These are phyloP conservation scores for Verticillium isaacii DNA, from an alignment of 2,329 filamentous ascomycete species.

Conservation along the genomic window DNA sequence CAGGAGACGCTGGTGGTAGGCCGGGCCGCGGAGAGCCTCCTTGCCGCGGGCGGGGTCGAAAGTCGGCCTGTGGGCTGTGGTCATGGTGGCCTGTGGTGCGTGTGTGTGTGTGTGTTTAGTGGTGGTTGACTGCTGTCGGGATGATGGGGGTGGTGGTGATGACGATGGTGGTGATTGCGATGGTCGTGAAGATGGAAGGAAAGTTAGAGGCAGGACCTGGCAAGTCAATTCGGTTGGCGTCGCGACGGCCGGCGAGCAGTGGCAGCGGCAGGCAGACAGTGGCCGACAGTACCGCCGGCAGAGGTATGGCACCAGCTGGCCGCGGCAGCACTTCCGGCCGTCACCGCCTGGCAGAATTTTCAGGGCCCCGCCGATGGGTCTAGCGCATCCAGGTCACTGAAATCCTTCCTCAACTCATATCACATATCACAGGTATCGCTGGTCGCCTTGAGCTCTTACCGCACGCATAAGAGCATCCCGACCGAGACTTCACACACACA, in stretches of 20 bases:
- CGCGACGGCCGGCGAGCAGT: background rate
- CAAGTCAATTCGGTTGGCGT: background rate
- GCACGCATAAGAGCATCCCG: background rate
- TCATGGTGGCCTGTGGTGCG: slow-evolving; percentile 40
- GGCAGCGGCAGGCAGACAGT: too few species aligned
- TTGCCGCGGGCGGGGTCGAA: slow-evolving; percentile 96
- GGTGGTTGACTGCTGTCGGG: too few species aligned
- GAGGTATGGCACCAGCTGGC: too few species aligned
- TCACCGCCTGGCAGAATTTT: slow-evolving; percentile 49
- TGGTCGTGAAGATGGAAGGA: background rate
- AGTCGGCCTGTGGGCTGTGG: slow-evolving; percentile 75
- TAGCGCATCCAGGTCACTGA: slow-evolving; percentile 3
- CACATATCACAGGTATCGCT: background rate
- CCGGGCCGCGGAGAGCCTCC: slow-evolving; percentile 86
- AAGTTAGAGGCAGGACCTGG: background rate
- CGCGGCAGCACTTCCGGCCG: background rate
- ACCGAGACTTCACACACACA: background rate
- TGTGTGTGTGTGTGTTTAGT: background rate
- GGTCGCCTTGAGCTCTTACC: too few species aligned
- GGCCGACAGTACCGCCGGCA: background rate
- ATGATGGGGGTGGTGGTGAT: background rate
- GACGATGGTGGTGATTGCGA: background rate
- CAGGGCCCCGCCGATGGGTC: slow-evolving; percentile 12
- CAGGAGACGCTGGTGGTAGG: slow-evolving; percentile 92
- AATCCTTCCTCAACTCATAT: slow-evolving; percentile 11